phyloP scores from a whole-genome alignment of 2,329 filamentous ascomycete genomes.

The Camillea tinctor region DNA sequence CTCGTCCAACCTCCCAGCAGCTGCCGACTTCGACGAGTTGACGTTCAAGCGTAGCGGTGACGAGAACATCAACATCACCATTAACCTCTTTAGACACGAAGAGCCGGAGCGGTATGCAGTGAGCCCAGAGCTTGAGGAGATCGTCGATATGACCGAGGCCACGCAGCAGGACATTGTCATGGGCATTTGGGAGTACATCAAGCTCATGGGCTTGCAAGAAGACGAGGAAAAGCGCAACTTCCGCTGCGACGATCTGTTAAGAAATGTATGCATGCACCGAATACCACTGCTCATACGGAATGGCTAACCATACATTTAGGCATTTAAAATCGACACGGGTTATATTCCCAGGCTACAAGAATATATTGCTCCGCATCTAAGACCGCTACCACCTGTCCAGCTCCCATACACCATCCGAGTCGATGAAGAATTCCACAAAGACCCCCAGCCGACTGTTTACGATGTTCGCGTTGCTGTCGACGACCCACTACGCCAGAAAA shows the following conservation, averaged over 20 bases:
- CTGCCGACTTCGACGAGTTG: slow-evolving; percentile 83
- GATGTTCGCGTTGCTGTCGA: slow-evolving; percentile 84
- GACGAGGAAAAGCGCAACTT: slow-evolving; percentile 94
- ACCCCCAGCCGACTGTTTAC: slow-evolving; percentile 79
- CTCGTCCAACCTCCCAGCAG: slow-evolving; percentile 56
- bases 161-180: slow-evolving; percentile 85
- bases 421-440: slow-evolving; percentile 76
- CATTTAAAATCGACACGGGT: slow-evolving; percentile 74
- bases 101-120: slow-evolving; percentile 80
- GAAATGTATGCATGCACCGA: slow-evolving; percentile 58
- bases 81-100: slow-evolving; percentile 84
- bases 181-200: slow-evolving; percentile 94
- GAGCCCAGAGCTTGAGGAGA: slow-evolving; percentile 74
- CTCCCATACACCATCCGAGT: slow-evolving; percentile 92
- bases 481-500: slow-evolving; percentile 71
- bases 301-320: slow-evolving; percentile 38
- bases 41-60: slow-evolving; percentile 91
- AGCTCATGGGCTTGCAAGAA: slow-evolving; percentile 80
- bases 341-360: slow-evolving; percentile 85
- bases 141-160: slow-evolving; percentile 83
- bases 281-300: slow-evolving; percentile 1
- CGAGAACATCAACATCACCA: slow-evolving; percentile 86
- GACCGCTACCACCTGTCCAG: slow-evolving; percentile 75
- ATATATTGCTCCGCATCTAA: slow-evolving; percentile 75
- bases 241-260: slow-evolving; percentile 80